Evolutionary conservation across 306 rosid species (phyloP), one percentile per base, ranked within the genome.

Genomic region (Quillaja saponaria): DNA sequence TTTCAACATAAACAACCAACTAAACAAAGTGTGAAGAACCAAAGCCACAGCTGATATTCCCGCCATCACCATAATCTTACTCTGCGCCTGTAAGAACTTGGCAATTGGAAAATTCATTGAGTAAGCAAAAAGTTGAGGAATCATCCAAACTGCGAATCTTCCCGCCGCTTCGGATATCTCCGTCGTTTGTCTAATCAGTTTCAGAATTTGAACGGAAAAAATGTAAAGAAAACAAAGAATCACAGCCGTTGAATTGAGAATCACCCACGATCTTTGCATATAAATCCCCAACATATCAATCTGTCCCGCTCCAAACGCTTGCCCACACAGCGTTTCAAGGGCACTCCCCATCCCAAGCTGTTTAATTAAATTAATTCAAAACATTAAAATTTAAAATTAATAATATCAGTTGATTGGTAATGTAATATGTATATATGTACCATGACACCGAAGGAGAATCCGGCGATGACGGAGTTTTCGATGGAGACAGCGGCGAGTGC

Each of bases 301-400:
- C 55, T 86, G 81, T 6, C 98, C 92, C 0, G 92, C 95, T 20
- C 98, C 98, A 2, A 62, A 76, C 0, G 98, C 96, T 71, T 91
- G 98, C 11, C 98, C 98, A 38, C 98, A 91, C 0, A 91, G 79
- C 5, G 98, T 91, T 34, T 88, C 98, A 25, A 91, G 71, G 1
- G 96, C 98, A 25, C 96, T 91, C 18, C 96, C 98, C 98, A 91
- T 91, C 8, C 98, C 98, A 5, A 88, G 68, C 97, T 87, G 59
- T 10, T 8, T 37, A 38, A 7, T 17, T 13, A 6, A 7, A 42
- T 0, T 7, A 20, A 13, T 35, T 11, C 7, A 14, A 19, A 50
- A 18, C 47, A n/a, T 8, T 10, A 9, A 11, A 49, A 19, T 3
- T 4, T 53, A 10, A 6, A 13, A 10, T 3, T 51, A 8, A 3